A percentile compares a stretch with the other conserved stretches of the same genome.
These are phyloP conservation scores for Mollisia scopiformis DNA, from an alignment of 2,329 filamentous ascomycete genomes.

Conservation along the genomic window DNA sequence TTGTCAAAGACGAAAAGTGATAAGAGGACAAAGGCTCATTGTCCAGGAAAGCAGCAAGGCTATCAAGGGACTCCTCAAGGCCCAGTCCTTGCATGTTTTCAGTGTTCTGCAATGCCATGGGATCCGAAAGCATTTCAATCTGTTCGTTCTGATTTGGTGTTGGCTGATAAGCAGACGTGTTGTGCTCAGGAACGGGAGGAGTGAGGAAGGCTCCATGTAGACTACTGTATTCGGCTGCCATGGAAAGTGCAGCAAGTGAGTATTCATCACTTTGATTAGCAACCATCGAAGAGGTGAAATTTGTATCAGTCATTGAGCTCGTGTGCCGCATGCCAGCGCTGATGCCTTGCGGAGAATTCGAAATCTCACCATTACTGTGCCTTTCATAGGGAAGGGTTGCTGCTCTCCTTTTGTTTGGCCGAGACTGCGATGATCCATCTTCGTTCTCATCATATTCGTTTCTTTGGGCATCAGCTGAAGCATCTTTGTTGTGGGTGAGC, in stretches of 20 bases:
- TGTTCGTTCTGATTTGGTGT: background rate
- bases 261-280: slow-evolving; percentile 11
- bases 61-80: slow-evolving; percentile 42
- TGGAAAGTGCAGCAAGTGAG: slow-evolving; percentile 11
- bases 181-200: background rate
- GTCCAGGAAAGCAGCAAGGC: slow-evolving; percentile 60
- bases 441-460: background rate
- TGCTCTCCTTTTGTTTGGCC: slow-evolving; percentile 6
- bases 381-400: background rate
- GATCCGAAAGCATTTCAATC: background rate
- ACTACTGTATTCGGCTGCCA: slow-evolving; percentile 13
- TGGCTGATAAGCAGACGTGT: background rate
- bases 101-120: background rate
- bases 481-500: slow-evolving; percentile 51
- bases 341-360: background rate
- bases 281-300: background rate
- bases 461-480: background rate
- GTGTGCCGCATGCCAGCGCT: background rate
- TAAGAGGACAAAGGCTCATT: slow-evolving; percentile 55
- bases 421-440: background rate
- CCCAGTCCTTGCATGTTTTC: slow-evolving; percentile 2
- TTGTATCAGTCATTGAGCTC: background rate
- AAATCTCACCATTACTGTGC: background rate
- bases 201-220: slow-evolving; percentile 1
- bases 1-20: slow-evolving; percentile 52